Percentiles rank a stretch among this genome's conserved stretches.
These are phyloP conservation scores for Xylariaceae sp. DNA, from an alignment of 2,329 filamentous ascomycete species.

Conservation along the genomic window DNA sequence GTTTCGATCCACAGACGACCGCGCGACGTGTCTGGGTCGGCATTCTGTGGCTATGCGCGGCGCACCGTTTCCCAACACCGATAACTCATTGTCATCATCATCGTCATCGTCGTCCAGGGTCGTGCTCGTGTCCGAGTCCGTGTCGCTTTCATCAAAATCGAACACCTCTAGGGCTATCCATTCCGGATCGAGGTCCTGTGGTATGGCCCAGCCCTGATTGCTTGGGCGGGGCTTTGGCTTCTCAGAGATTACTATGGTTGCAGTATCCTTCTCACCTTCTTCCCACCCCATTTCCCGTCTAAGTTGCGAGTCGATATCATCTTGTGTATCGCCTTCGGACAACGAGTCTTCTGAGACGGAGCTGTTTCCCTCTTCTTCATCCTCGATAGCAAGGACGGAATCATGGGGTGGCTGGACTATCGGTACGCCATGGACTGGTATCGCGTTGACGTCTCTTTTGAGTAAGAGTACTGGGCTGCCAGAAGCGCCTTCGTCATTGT, in stretches of 20 bases:
- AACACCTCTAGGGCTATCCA: constrained; percentile 91
- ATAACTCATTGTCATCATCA: constrained; percentile 11
- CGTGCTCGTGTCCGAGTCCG: constrained; percentile 31
- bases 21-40: constrained; percentile 13
- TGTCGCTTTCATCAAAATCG: constrained; percentile 48
- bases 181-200: constrained; percentile 73
- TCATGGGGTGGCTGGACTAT: constrained; percentile 43
- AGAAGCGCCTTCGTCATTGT: constrained; percentile 50
- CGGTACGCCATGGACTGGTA: constrained; percentile 33
- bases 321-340: constrained; percentile 34
- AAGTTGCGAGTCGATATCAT: constrained; percentile 43
- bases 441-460: constrained; percentile 63
- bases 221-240: constrained; percentile 1
- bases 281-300: constrained; percentile 30
- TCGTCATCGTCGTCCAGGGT: constrained; percentile 13
- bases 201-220: constrained; percentile 51
- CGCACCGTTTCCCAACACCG: too few relatives aligned
- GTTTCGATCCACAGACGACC: constrained; percentile 25
- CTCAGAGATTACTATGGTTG: constrained; percentile 1
- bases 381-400: constrained; percentile 15
- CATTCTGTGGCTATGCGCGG: constrained; percentile 2
- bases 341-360: constrained; percentile 21
- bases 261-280: constrained; percentile 1
- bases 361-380: constrained; percentile 10
- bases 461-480: constrained; percentile 70